These are phyloP conservation scores for Vitis labrusca DNA, from an alignment of 164 flowering plant genomes.

Conservation along the genomic window DNA sequence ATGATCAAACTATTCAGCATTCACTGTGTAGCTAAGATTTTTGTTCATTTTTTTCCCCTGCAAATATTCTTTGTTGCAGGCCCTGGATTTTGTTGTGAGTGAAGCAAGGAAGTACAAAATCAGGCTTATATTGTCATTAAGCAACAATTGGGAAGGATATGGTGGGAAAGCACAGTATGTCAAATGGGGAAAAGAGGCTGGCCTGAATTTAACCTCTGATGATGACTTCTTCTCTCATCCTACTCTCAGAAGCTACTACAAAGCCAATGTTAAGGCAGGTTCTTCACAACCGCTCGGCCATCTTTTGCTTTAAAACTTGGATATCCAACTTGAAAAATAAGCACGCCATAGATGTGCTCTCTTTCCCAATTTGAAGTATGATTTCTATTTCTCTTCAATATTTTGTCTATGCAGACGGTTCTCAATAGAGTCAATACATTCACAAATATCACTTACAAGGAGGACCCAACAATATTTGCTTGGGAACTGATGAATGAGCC, in stretches of 20 bases:
- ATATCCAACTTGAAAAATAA: too few relatives aligned
- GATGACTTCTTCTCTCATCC: conserved; percentile 92
- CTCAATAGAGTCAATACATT: conserved; percentile 82
- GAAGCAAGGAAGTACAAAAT: conserved; percentile 87
- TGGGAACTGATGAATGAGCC: conserved; percentile 95
- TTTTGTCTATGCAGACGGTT: conserved; percentile 44
- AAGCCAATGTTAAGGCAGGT: conserved; percentile 78
- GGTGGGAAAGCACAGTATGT: conserved; percentile 94
- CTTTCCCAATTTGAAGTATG: background rate
- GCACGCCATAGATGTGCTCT: too few relatives aligned
- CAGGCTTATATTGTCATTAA: conserved; percentile 80
- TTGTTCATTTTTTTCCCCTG: too few relatives aligned
- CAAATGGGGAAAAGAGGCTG: conserved; percentile 90
- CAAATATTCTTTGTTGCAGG: conserved; percentile 37
- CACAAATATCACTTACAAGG: conserved; percentile 85
- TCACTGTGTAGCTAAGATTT: background rate
- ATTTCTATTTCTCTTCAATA: background rate
- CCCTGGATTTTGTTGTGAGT: conserved; percentile 88
- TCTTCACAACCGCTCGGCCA: background rate
- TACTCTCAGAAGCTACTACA: conserved; percentile 70
- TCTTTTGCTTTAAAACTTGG: too few relatives aligned
- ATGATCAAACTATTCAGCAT: too few relatives aligned
- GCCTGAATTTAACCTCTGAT: conserved; percentile 70
- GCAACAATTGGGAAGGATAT: conserved; percentile 88
- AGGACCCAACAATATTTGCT: conserved; percentile 90